Base-by-base conservation (phyloP, 2,329 filamentous ascomycete species). In the Beauveria varroae region DNA sequence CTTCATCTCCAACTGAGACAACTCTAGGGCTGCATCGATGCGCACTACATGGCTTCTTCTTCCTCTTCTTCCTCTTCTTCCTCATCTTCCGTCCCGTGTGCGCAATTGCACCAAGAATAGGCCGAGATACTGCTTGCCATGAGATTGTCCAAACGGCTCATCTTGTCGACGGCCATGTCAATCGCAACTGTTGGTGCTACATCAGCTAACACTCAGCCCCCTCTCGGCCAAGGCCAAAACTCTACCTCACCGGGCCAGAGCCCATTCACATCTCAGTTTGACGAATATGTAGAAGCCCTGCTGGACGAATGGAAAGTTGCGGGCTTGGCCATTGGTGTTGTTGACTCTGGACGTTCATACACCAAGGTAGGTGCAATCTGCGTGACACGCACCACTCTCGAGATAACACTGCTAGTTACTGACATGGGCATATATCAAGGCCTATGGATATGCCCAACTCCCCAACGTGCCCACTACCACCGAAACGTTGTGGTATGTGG, bases 401-500 rank as follows among this genome's bases (percentile, higher is more conserved):
- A 5, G 20, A 41, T 51, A 1, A 6, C 12, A 34, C 30, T 34
- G 14, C 34, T 37, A 14, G 2, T 16, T 37, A 16, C 34, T 37
- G 34, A 28, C 20, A 40, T 24, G 12, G 22, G 28, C 24, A 14
- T 0, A 26, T 14, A n/a, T 37, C 16, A 28, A 73, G 71, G 68
- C 65, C 14, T 73, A 68, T 44, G 71, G 72, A 6, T 65, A 64
- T 30, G 67, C 71, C n/a, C 68, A 65, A 0, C 37, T 72, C 24
- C 71, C 64, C 64, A 78, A 76, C 73, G 74, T 30, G 72, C 75
- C 64, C 69, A 78, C 64, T 62, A 76, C 65, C 67, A 73, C 57
- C 60, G 71, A 79, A 30, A 85, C 82, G 0, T 72, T 86, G 2
- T 86, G 81, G 71, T 82, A 80, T 61, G 75, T 74, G 4, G 84